phyloP scores from a whole-genome alignment of 345 rosid genomes.

The Eucalyptus tenuipes region DNA sequence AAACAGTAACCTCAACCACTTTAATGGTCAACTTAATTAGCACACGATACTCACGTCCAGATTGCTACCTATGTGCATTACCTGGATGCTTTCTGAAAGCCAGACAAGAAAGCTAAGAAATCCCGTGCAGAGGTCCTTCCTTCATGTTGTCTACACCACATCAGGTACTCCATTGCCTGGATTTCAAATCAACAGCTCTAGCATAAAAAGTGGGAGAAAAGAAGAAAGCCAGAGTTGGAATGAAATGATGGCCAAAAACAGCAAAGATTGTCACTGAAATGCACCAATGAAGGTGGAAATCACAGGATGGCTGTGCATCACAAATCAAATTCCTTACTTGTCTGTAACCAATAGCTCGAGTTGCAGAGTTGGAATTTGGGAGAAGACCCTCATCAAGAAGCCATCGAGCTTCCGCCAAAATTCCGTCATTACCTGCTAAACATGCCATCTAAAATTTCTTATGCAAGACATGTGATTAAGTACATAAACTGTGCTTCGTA shows the following conservation, averaged over 20 bases:
- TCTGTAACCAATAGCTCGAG: constrained; percentile 90
- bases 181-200: background rate
- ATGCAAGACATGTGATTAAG: background rate
- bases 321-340: constrained; percentile 30
- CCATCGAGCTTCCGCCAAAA: constrained; percentile 78
- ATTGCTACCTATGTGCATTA: background rate
- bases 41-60: background rate
- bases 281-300: background rate
- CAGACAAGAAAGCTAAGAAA: constrained; percentile 49
- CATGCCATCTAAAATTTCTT: background rate
- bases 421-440: constrained; percentile 17
- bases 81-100: constrained; percentile 88
- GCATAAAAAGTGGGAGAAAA: background rate
- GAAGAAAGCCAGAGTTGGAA: background rate
- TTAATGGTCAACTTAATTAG: background rate
- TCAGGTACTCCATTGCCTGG: constrained; percentile 82
- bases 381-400: constrained; percentile 77
- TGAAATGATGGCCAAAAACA: background rate
- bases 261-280: background rate
- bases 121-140: constrained; percentile 60
- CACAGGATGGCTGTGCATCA: background rate
- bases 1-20: background rate
- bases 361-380: constrained; percentile 79
- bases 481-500: background rate
- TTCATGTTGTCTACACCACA: constrained; percentile 39